These are phyloP conservation scores for Acaromyces ingoldii DNA, from an alignment of 1,284 basidiomycete genomes.

Conservation along the genomic window DNA sequence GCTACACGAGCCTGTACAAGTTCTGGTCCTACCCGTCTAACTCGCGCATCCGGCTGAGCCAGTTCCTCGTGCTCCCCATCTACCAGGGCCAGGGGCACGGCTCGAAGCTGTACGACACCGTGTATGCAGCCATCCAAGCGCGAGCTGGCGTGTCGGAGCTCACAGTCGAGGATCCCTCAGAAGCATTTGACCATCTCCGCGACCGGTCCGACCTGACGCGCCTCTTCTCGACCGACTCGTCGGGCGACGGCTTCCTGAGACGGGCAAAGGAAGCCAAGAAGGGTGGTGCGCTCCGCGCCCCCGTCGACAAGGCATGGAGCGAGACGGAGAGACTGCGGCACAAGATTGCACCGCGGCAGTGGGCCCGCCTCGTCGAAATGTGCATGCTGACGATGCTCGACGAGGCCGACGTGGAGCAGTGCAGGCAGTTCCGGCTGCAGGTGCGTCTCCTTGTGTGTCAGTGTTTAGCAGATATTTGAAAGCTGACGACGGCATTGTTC, in stretches of 20 bases:
- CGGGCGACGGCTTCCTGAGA: constrained; percentile 58
- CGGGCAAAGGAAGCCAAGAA: constrained; percentile 47
- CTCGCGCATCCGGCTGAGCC: constrained; percentile 55
- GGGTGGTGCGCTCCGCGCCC: constrained; percentile 65
- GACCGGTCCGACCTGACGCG: constrained; percentile 85
- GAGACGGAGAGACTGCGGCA: constrained; percentile 72
- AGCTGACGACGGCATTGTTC: not conserved
- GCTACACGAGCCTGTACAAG: constrained; percentile 35
- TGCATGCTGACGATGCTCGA: constrained; percentile 71
- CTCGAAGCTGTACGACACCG: constrained; percentile 69
- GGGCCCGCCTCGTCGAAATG: constrained; percentile 87
- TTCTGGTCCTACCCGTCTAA: constrained; percentile 40
- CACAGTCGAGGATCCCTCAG: constrained; percentile 94
- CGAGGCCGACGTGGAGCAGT: constrained; percentile 59
- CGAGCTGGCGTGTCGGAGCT: constrained; percentile 73
- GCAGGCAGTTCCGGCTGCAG: constrained; percentile 66
- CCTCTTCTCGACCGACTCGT: constrained; percentile 67
- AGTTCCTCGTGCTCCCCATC: constrained; percentile 88
- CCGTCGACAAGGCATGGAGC: constrained; percentile 71
- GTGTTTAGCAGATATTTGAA: too few species aligned
- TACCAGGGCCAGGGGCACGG: constrained; percentile 80
- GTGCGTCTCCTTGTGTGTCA: too few species aligned
- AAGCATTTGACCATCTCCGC: constrained; percentile 88
- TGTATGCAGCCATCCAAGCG: constrained; percentile 71
- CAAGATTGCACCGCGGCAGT: constrained; percentile 93